Conservation (phyloP, 345 rosid genomes). For the Eucalyptus decipiens region DNA sequence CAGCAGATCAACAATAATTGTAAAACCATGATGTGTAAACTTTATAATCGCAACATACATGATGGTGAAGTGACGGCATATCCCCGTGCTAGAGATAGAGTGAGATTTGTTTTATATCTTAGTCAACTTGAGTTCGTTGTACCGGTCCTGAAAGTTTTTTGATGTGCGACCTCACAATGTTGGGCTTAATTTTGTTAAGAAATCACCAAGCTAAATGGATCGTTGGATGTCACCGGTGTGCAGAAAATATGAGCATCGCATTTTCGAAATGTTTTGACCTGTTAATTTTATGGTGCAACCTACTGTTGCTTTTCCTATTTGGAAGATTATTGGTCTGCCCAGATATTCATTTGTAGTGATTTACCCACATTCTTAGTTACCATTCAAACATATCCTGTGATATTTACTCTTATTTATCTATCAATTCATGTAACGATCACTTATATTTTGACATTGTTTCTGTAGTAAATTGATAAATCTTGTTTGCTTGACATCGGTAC, state of each 20-base stretch:
- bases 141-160: neutral
- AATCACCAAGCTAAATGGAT: neutral
- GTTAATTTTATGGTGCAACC: neutral
- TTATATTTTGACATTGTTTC: neutral
- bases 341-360: neutral
- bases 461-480: neutral
- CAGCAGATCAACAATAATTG: neutral
- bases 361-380: neutral
- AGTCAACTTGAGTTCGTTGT: neutral
- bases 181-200: neutral
- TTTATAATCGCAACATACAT: neutral
- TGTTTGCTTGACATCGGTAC: neutral
- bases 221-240: neutral
- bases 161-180: neutral
- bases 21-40: neutral
- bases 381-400: neutral
- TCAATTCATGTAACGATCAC: neutral
- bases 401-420: neutral
- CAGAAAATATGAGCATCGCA: neutral
- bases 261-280: neutral
- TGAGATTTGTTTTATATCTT: neutral
- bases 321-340: neutral
- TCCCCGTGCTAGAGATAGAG: neutral
- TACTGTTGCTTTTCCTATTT: neutral
- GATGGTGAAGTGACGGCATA: neutral